Conservation (phyloP, 2,329 filamentous ascomycete genomes). For the Colletotrichum filicis region DNA sequence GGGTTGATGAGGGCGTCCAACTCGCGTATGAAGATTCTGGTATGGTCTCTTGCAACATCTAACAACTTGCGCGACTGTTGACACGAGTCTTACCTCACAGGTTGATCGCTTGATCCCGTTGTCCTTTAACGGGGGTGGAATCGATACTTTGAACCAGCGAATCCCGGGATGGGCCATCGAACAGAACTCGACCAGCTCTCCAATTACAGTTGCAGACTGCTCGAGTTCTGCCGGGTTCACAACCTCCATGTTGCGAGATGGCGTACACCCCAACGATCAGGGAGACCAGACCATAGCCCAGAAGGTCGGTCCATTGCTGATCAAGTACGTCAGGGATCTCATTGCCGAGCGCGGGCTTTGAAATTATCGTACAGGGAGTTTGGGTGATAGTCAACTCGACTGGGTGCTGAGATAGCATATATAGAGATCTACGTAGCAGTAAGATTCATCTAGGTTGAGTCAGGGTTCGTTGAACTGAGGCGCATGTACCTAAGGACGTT, state of each 20-base stretch:
- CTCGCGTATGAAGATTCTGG: slow-evolving; percentile 52
- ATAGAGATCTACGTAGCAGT: too few relatives aligned
- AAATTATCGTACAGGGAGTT: not conserved
- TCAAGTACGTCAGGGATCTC: slow-evolving; percentile 44
- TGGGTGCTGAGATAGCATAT: not conserved
- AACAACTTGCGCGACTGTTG: not conserved
- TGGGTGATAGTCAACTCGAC: not conserved
- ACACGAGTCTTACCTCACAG: slow-evolving; percentile 37
- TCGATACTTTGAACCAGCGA: slow-evolving; percentile 47
- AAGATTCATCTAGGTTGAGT: too few relatives aligned
- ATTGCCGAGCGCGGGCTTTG: not conserved
- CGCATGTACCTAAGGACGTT: too few relatives aligned
- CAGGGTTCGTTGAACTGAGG: too few relatives aligned
- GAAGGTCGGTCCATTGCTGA: slow-evolving; percentile 45
- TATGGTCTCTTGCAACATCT: slow-evolving; percentile 37
- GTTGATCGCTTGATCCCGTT: slow-evolving; percentile 53
- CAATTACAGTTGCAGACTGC: slow-evolving; percentile 53
- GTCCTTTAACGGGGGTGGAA: slow-evolving; percentile 41
- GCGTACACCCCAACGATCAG: slow-evolving; percentile 51
- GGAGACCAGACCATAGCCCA: slow-evolving; percentile 49
- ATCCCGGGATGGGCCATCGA: slow-evolving; percentile 51
- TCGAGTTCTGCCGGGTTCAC: slow-evolving; percentile 46
- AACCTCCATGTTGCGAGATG: slow-evolving; percentile 47
- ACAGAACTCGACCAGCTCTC: slow-evolving; percentile 49
- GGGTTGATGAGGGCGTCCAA: slow-evolving; percentile 49